Conservation (phyloP, 1,284 basidiomycete genomes). For the Rhizoctonia solani region DNA sequence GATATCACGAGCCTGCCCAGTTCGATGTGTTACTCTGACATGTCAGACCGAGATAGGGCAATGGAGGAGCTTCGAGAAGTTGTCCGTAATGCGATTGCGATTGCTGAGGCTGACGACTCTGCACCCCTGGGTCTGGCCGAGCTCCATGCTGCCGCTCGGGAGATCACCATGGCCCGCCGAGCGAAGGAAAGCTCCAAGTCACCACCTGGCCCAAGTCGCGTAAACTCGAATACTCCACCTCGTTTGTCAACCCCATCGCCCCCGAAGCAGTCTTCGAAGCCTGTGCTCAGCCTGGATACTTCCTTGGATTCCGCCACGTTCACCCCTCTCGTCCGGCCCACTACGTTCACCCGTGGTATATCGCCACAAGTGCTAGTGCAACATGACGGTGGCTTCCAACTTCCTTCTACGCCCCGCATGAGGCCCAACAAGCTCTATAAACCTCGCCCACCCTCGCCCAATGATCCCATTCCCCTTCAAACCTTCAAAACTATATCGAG, state of each 20-base stretch:
- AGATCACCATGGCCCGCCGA: slow-evolving; percentile 11
- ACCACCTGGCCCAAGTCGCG: background rate
- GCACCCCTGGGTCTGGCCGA: slow-evolving; percentile 19
- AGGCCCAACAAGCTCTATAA: slow-evolving; percentile 15
- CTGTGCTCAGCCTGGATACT: slow-evolving; percentile 2
- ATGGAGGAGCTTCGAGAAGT: slow-evolving; percentile 29
- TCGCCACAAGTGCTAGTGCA: background rate
- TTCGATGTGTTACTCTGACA: slow-evolving; percentile 24
- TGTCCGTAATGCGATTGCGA: slow-evolving; percentile 8
- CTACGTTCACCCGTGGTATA: background rate
- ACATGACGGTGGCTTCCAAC: background rate
- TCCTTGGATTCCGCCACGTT: background rate
- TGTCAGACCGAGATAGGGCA: slow-evolving; percentile 4
- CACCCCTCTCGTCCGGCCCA: slow-evolving; percentile 12
- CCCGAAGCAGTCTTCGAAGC: background rate
- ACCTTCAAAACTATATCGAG: slow-evolving; percentile 5
- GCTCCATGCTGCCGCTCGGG: slow-evolving; percentile 14
- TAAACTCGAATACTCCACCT: background rate
- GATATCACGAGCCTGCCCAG: slow-evolving; percentile 17
- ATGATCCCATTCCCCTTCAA: slow-evolving; percentile 29
- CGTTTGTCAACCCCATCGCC: background rate
- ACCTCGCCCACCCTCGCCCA: slow-evolving; percentile 8
- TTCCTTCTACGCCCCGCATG: slow-evolving; percentile 12
- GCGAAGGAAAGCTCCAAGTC: background rate
- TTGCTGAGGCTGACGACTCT: slow-evolving; percentile 4